These are phyloP conservation scores for Astrocystis sublimbata DNA, from an alignment of 495 filamentous ascomycete genomes.

Conservation along the genomic window DNA sequence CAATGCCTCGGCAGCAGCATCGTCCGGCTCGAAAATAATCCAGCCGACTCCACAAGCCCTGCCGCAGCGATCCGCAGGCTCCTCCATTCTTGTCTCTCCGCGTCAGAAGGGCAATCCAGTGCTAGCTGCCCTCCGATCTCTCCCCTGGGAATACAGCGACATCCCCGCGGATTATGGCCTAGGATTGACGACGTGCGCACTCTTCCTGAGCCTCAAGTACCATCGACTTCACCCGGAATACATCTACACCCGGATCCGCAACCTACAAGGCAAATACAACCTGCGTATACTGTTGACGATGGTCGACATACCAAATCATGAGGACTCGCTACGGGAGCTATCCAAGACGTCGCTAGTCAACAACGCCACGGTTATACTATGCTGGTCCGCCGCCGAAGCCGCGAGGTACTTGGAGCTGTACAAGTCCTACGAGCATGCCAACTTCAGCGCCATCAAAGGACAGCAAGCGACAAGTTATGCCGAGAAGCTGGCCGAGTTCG, in stretches of 20 bases:
- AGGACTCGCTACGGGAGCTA: constrained; percentile 76
- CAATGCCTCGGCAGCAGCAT: constrained; percentile 7
- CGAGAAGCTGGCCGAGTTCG: constrained; percentile 90
- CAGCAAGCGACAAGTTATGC: constrained; percentile 79
- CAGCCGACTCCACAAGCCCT: constrained; percentile 88
- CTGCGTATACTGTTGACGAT: constrained; percentile 83
- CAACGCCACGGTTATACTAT: constrained; percentile 85
- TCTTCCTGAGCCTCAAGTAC: constrained; percentile 96
- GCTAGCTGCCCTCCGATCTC: constrained; percentile 71
- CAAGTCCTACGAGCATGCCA: constrained; percentile 87
- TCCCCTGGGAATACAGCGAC: constrained; percentile 97
- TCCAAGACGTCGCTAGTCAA: constrained; percentile 84
- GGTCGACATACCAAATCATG: constrained; percentile 89
- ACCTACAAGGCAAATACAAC: constrained; percentile 76
- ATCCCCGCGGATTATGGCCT: constrained; percentile 92
- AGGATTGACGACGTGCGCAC: constrained; percentile 81
- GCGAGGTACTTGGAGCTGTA: constrained; percentile 91
- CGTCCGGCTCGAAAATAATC: constrained; percentile 57
- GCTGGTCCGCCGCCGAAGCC: constrained; percentile 91
- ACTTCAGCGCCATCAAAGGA: constrained; percentile 75
- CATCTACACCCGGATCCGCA: constrained; percentile 87
- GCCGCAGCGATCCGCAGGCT: constrained; percentile 64
- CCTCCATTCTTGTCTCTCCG: constrained; percentile 79
- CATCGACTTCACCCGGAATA: constrained; percentile 97
- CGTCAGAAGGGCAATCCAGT: constrained; percentile 94